Percentiles rank a stretch among this genome's conserved stretches.
These are phyloP conservation scores for Laburnicola sp. DNA, from an alignment of 2,329 filamentous ascomycete genomes.

Conservation along the genomic window DNA sequence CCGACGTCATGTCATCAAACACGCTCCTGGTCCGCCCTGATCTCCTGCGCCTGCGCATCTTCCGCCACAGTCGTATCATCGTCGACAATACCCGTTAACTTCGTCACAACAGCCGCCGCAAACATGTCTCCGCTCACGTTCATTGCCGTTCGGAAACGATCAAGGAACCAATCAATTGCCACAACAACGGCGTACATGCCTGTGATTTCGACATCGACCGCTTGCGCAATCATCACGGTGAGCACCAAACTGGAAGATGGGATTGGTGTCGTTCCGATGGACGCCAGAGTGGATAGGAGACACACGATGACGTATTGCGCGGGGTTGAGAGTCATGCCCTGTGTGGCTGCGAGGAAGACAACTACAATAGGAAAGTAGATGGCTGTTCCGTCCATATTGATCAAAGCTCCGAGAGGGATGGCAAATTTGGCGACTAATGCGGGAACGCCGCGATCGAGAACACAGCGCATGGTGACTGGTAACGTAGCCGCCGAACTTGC, in stretches of 20 bases:
- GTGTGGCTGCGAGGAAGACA: conserved; percentile 57
- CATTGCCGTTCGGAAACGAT: conserved; percentile 57
- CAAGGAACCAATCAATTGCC: conserved; percentile 61
- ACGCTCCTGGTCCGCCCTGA: too few species aligned
- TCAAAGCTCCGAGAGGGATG: conserved; percentile 51
- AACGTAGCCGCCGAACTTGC: conserved; percentile 58
- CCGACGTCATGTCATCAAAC: too few species aligned
- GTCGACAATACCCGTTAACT: too few species aligned
- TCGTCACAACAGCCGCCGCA: conserved; percentile 46
- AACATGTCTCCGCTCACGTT: conserved; percentile 59
- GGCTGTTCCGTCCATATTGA: conserved; percentile 47
- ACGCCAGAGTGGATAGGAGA: conserved; percentile 55
- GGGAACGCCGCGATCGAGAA: conserved; percentile 48
- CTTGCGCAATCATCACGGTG: conserved; percentile 56
- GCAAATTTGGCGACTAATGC: conserved; percentile 52
- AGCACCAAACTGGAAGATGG: conserved; percentile 57
- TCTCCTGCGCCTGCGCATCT: too few species aligned
- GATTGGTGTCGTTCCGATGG: conserved; percentile 59
- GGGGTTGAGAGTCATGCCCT: conserved; percentile 50
- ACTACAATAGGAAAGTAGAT: conserved; percentile 60
- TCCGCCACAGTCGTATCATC: too few species aligned
- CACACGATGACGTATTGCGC: conserved; percentile 56
- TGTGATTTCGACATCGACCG: conserved; percentile 51
- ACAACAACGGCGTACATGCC: conserved; percentile 58
- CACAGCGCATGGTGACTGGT: conserved; percentile 53